Conservation (phyloP, 1,284 basidiomycete genomes). For the Schizophyllum commune region DNA sequence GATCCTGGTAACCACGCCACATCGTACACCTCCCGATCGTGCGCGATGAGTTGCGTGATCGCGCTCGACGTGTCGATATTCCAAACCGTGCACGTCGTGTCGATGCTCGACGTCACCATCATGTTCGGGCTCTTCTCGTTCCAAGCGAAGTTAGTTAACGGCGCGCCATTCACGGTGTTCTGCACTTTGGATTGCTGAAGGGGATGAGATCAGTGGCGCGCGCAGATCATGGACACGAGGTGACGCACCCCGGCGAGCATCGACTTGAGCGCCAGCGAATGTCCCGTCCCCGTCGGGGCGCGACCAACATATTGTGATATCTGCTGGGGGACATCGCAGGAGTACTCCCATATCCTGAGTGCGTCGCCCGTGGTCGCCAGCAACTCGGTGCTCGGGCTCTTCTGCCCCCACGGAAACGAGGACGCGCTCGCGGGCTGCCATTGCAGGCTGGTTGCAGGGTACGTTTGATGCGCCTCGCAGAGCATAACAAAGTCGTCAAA, state of each 20-base stretch:
- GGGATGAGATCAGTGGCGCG: slow-evolving; percentile 8
- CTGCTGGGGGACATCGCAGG: slow-evolving; percentile 48
- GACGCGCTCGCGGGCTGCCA: slow-evolving; percentile 72
- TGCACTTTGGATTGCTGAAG: slow-evolving; percentile 80
- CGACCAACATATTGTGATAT: slow-evolving; percentile 67
- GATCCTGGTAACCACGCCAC: slow-evolving; percentile 98
- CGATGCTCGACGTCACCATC: slow-evolving; percentile 93
- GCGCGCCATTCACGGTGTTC: slow-evolving; percentile 75
- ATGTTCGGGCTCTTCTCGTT: slow-evolving; percentile 82
- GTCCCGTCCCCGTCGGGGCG: slow-evolving; percentile 44
- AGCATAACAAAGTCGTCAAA: slow-evolving; percentile 78
- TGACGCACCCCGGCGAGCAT: slow-evolving; percentile 76
- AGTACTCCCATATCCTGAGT: slow-evolving; percentile 82
- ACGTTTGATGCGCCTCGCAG: slow-evolving; percentile 74
- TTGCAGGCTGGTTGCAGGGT: slow-evolving; percentile 76
- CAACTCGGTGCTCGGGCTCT: slow-evolving; percentile 59
- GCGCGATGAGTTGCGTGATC: slow-evolving; percentile 95
- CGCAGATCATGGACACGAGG: slow-evolving; percentile 5
- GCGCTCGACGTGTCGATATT: slow-evolving; percentile 95
- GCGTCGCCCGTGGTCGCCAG: slow-evolving; percentile 90
- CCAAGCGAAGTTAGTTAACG: slow-evolving; percentile 94
- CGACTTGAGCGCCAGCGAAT: slow-evolving; percentile 57
- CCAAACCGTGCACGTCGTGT: slow-evolving; percentile 95
- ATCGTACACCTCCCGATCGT: slow-evolving; percentile 97
- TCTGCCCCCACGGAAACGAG: slow-evolving; percentile 57